phyloP scores from a whole-genome alignment of 208 protist species.

The Wallacemonas sp. region DNA sequence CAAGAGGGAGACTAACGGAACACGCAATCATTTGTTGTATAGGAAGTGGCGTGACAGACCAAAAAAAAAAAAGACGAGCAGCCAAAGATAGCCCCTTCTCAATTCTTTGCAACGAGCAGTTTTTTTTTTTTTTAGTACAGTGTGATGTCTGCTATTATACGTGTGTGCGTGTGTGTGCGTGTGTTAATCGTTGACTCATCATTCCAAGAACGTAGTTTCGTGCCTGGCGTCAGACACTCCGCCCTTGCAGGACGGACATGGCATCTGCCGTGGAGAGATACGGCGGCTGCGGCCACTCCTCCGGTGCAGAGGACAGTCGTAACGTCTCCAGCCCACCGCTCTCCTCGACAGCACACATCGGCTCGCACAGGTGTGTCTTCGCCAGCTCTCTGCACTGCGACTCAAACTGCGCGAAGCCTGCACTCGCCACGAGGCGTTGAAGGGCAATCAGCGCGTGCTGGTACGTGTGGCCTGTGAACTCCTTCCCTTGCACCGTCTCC shows the following conservation, averaged over 20 bases:
- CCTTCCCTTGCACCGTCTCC: constrained; percentile 54
- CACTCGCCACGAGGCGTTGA: constrained; percentile 26
- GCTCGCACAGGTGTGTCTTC: constrained; percentile 20
- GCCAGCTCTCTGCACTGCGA: constrained; percentile 31
- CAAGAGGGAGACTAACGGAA: no score
- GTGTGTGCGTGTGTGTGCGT: no score
- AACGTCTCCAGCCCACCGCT: constrained; percentile 17
- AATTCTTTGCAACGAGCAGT: no score
- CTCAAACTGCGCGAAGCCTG: constrained; percentile 44
- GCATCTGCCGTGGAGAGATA: neutral
- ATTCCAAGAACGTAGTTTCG: no score
- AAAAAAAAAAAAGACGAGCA: no score
- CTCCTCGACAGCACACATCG: constrained; percentile 16
- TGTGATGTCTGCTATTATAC: no score
- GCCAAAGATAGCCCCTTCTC: no score
- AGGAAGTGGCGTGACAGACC: no score
- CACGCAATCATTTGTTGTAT: no score
- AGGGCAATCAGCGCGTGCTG: constrained; percentile 50
- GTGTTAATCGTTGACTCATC: neutral
- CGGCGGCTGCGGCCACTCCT: neutral
- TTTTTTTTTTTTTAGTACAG: no score
- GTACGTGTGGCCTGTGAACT: constrained; percentile 72
- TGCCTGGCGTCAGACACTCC: no score
- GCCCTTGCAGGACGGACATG: neutral
- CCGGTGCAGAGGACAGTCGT: constrained; percentile 12